These are phyloP conservation scores for Aspergillus felis DNA, from an alignment of 2,329 filamentous ascomycete species.

Conservation along the genomic window DNA sequence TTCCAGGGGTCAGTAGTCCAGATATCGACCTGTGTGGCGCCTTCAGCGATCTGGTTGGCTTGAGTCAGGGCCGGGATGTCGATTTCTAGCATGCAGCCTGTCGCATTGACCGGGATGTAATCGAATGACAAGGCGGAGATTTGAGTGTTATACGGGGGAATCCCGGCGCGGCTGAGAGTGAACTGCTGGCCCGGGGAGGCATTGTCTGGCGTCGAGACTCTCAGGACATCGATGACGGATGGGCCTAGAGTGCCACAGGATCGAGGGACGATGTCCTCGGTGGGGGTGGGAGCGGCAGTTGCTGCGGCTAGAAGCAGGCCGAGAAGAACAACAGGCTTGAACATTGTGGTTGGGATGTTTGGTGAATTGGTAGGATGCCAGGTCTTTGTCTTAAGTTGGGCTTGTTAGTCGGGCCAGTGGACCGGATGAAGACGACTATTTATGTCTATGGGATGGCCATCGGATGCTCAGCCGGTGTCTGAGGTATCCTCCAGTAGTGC, in stretches of 20 bases:
- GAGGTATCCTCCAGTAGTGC: no score
- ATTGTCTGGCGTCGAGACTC: conserved; percentile 5
- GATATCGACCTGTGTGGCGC: conserved; percentile 11
- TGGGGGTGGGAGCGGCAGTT: conserved; percentile 5
- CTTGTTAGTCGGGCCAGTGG: neutral
- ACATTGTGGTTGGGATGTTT: conserved; percentile 2
- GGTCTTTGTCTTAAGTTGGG: neutral
- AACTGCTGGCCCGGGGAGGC: conserved; percentile 8
- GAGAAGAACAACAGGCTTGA: conserved; percentile 2
- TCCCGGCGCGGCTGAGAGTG: conserved; percentile 7
- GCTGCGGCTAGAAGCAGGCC: conserved; percentile 1
- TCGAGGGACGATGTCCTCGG: conserved; percentile 7
- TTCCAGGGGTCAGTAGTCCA: conserved; percentile 12
- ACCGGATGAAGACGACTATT: neutral
- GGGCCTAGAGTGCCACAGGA: conserved; percentile 13
- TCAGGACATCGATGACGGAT: conserved; percentile 10
- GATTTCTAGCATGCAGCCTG: conserved; percentile 16
- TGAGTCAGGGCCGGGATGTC: conserved; percentile 8
- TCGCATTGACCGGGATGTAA: conserved; percentile 11
- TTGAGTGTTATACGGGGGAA: conserved; percentile 1
- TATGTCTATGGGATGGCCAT: neutral
- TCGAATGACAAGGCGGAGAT: conserved; percentile 14
- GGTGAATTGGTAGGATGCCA: neutral
- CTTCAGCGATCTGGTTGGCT: conserved; percentile 10
- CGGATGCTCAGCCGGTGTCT: no score